Evolutionary conservation across 345 rosid genomes (phyloP), one percentile per base, ranked within the genome.

Genomic region (Eucalyptus urophylla): DNA sequence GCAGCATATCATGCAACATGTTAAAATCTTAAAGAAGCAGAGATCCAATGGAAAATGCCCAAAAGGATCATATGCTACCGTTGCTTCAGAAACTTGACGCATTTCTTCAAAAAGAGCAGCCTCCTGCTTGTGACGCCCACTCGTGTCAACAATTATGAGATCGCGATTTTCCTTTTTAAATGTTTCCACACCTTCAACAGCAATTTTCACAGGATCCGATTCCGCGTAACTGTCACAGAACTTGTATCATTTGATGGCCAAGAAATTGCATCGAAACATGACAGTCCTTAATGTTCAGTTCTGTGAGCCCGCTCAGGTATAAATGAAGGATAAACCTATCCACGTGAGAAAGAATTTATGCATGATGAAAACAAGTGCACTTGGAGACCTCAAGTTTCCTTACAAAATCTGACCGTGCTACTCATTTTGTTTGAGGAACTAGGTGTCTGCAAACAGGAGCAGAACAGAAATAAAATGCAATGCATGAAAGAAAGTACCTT

Each of bases 41-140:
- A 49, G 43, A 27, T 87, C 49, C 49, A 45, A 50, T 17, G 85
- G 40, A 89, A 50, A 58, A 16, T 15, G 87, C 27, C 76, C n/a
- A 65, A 85, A 76, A 49, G 85, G 19, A 60, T 53, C 24, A 92
- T 14, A 80, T 76, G 81, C 81, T 94, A 96, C 99, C 94, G 97
- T 95, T 91, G 99, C 99, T 95, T 96, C 99, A 86, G 98, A 93
- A 88, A 98, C 99, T 98, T 95, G 98, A 54, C 97, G 98, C 98
- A 97, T 97, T 93, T 97, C 99, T 94, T 98, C 99, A 92, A 97
- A 98, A 87, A 98, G 96, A 53, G 98, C 90, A 92, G 97, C 98
- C 91, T 98, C 99, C 93, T 97, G 99, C 91, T 95, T 96, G 92
- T 98, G 98, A 50, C 98, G 98, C 89, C 99, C 99, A 93, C 99